phyloP scores from a whole-genome alignment of 306 rosid genomes.

The Gastrolobium villosum region DNA sequence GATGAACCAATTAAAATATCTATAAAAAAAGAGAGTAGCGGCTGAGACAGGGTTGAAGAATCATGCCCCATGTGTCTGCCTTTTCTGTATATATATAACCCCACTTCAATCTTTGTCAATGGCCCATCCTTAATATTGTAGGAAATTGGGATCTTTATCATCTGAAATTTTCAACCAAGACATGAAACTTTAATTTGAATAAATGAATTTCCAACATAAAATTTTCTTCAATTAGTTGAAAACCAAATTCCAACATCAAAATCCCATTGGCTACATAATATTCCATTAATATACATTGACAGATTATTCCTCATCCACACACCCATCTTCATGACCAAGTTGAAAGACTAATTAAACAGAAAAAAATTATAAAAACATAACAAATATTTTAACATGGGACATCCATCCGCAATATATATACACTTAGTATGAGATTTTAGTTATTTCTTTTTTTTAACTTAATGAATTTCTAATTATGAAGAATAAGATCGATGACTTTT shows the following conservation, averaged over 20 bases:
- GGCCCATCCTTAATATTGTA: not conserved
- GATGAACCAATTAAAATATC: too few species aligned
- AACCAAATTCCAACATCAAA: not conserved
- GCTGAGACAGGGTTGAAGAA: not conserved
- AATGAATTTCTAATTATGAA: too few species aligned
- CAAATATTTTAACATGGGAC: too few species aligned
- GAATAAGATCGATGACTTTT: too few species aligned
- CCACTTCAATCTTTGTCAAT: not conserved
- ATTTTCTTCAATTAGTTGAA: too few species aligned
- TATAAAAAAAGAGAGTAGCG: not conserved
- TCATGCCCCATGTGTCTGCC: constrained; percentile 25
- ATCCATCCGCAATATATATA: too few species aligned
- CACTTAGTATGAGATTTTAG: too few species aligned
- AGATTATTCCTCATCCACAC: not conserved
- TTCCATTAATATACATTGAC: too few species aligned
- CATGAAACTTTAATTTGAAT: not conserved
- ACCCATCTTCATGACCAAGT: not conserved
- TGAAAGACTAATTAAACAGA: too few species aligned
- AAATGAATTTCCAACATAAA: not conserved
- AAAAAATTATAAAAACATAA: too few species aligned
- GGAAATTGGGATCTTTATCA: not conserved
- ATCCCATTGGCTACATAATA: not conserved
- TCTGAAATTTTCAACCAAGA: not conserved
- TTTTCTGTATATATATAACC: not conserved
- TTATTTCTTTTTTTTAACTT: too few species aligned